Evolutionary conservation across 2,329 filamentous ascomycete species (phyloP).

Genomic region (Aspergillus fumigatiaffinis): DNA sequence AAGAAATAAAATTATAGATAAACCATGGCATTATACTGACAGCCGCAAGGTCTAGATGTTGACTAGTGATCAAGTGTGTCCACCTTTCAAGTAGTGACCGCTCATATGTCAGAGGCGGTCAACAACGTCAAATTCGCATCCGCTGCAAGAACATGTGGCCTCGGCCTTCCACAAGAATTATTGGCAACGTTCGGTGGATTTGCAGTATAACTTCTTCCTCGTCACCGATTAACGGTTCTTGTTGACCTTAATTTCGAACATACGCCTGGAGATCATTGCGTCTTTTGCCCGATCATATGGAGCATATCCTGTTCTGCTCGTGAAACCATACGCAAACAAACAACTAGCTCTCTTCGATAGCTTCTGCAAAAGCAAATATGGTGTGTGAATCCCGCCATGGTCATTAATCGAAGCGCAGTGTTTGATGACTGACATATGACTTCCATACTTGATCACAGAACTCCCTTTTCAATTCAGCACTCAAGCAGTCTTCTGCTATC

Average conservation of each 20-base stretch:
- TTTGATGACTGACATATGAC: background rate
- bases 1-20: background rate
- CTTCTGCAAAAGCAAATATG: constrained; percentile 9
- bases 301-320: background rate
- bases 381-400: constrained; percentile 9
- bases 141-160: constrained; percentile 32
- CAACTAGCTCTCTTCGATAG: background rate
- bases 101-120: constrained; percentile 28
- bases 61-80: background rate
- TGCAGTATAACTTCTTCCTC: constrained; percentile 8
- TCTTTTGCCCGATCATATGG: background rate
- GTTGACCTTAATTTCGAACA: background rate
- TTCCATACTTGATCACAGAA: constrained; percentile 51
- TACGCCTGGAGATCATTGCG: background rate
- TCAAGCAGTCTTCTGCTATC: constrained; percentile 78
- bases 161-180: constrained; percentile 10
- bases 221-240: background rate
- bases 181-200: constrained; percentile 6
- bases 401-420: background rate
- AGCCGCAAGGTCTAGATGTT: background rate
- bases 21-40: no score
- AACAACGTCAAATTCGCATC: constrained; percentile 27
- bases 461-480: constrained; percentile 77
- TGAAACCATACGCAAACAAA: background rate
- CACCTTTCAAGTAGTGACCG: constrained; percentile 8